Evolutionary conservation across 768 basidiomycete species (phyloP), one percentile per base, ranked within the genome.

Genomic region (Mycena albidolilacea): DNA sequence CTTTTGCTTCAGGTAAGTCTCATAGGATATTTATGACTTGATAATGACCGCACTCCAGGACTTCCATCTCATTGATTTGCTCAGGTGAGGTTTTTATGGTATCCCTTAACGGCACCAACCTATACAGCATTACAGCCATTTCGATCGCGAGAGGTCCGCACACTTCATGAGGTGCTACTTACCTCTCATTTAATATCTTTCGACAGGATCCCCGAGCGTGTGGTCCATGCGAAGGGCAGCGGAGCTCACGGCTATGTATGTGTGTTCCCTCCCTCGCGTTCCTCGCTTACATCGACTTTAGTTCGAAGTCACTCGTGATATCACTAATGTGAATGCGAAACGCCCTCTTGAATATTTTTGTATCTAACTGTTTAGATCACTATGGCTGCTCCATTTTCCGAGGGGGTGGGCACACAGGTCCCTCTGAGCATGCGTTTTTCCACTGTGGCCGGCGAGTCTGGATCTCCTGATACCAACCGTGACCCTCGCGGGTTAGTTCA

Each of bases 161-260:
- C 5, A 61, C 11, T 17, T 43, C 10, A 12, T 8, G 23, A 61
- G 15, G 43, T 15, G n/a, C 3, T 39, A 7, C 7, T 59, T 59
- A 6, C 37, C 0, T n/a, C 11, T 61, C 59, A 11, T 12, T 61
- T n/a, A 61, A 44, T 43, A 43, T 12, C 5, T 14, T 57, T 43
- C 38, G 10, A 4, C 59, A 61, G 74, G 11, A 75, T 75, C 21
- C 75, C 75, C 14, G 75, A 75, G 35, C 71, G 75, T 37, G 73
- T 75, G 35, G 75, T 75, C 3, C 75, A 75, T 39, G 75, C 75
- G 9, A 75, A 75, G 37, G 74, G 74, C 19, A 75, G 74, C 21
- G 74, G 74, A 21, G 74, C 74, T 43, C 74, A 75, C 37, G 74
- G 74, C 37, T 75, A 75, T 46, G 73, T 70, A 59, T 12, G 52